Conservation (phyloP, 2,329 filamentous ascomycete genomes). For the Paecilomyces dactylethromorphus region DNA sequence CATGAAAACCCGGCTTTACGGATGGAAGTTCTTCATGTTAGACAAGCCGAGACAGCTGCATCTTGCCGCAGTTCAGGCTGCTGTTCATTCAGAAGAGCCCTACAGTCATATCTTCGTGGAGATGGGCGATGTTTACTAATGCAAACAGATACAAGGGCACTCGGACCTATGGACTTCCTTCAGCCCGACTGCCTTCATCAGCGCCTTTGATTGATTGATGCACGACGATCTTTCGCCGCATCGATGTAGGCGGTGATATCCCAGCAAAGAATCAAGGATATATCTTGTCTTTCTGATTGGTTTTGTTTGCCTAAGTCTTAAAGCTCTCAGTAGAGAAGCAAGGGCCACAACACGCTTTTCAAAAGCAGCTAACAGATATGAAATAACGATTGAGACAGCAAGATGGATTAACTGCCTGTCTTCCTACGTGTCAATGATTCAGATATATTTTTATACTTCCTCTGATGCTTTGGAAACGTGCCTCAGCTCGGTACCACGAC, state of each 20-base stretch:
- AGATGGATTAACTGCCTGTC: not conserved
- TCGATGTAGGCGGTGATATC: not conserved
- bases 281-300: not conserved
- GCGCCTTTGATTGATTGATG: not conserved
- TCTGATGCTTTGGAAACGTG: not conserved
- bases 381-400: not conserved
- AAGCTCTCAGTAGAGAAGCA: not conserved
- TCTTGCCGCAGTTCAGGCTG: not conserved
- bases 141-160: not conserved
- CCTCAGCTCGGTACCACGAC: not conserved
- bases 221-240: not conserved
- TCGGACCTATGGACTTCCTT: not conserved
- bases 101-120: not conserved
- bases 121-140: not conserved
- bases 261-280: not conserved
- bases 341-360: not conserved
- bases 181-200: not conserved
- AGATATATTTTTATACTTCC: not conserved
- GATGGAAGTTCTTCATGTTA: not conserved
- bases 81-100: not conserved
- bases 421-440: not conserved
- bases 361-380: not conserved
- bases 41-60: not conserved
- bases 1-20: not conserved
- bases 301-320: not conserved